These are phyloP conservation scores for Talaromyces verruculosus DNA, from an alignment of 2,329 filamentous ascomycete genomes.

Conservation along the genomic window DNA sequence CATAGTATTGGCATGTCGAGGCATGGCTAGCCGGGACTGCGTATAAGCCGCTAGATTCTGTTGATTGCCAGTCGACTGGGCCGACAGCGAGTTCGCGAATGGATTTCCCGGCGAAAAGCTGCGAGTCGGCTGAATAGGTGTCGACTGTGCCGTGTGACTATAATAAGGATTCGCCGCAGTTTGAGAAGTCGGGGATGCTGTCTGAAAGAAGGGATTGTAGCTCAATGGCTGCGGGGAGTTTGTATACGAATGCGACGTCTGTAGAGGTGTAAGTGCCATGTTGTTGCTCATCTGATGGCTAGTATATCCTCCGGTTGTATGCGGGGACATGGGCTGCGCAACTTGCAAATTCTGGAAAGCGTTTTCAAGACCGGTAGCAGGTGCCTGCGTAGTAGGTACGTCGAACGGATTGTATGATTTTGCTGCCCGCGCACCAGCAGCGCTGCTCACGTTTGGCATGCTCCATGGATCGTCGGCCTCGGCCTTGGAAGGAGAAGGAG, in stretches of 20 bases:
- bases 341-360: slow-evolving; percentile 76
- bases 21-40: slow-evolving; percentile 24
- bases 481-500: slow-evolving; percentile 41
- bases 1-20: slow-evolving; percentile 44
- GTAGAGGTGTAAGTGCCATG: slow-evolving; percentile 43
- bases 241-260: slow-evolving; percentile 37
- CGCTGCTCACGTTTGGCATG: slow-evolving; percentile 19
- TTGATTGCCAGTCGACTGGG: slow-evolving; percentile 25
- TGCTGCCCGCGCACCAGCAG: slow-evolving; percentile 21
- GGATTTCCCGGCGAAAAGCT: slow-evolving; percentile 34
- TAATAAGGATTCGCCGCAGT: slow-evolving; percentile 28
- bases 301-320: slow-evolving; percentile 67
- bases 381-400: slow-evolving; percentile 30
- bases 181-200: slow-evolving; percentile 30
- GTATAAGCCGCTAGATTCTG: slow-evolving; percentile 16
- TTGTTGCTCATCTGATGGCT: slow-evolving; percentile 39
- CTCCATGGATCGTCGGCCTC: slow-evolving; percentile 65
- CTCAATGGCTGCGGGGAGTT: slow-evolving; percentile 37
- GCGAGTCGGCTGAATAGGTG: slow-evolving; percentile 26
- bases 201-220: slow-evolving; percentile 49
- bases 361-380: slow-evolving; percentile 54
- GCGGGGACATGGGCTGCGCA: slow-evolving; percentile 69
- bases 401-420: slow-evolving; percentile 70
- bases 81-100: slow-evolving; percentile 36
- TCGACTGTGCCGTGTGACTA: slow-evolving; percentile 19